phyloP scores from a whole-genome alignment of 495 filamentous ascomycete species.

The Daldinia loculata region DNA sequence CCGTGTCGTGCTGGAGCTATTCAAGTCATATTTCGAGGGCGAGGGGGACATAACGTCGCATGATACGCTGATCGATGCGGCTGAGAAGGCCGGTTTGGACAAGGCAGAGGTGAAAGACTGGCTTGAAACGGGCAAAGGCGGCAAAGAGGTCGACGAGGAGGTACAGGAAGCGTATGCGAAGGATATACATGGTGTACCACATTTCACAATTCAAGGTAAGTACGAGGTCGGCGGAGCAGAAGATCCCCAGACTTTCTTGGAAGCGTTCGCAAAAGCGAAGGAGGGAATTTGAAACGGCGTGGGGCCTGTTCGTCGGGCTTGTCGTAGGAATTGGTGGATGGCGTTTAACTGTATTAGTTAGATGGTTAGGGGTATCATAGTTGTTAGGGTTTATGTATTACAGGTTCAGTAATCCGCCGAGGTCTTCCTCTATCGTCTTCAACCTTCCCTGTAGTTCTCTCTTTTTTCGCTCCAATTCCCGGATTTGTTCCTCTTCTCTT shows the following conservation, averaged over 20 bases:
- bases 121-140: constrained; percentile 69
- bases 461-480: constrained; percentile 80
- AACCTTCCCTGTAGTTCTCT: constrained; percentile 78
- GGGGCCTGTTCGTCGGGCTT: neutral
- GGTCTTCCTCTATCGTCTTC: constrained; percentile 79
- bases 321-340: constrained; percentile 1
- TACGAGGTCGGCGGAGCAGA: constrained; percentile 71
- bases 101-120: constrained; percentile 66
- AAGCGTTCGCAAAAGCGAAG: constrained; percentile 61
- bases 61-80: constrained; percentile 67
- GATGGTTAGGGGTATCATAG: constrained; percentile 34
- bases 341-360: constrained; percentile 26
- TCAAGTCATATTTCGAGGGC: constrained; percentile 77
- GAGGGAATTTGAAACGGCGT: constrained; percentile 22
- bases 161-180: constrained; percentile 59
- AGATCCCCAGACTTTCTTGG: constrained; percentile 62
- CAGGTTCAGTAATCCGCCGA: constrained; percentile 68
- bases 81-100: constrained; percentile 68
- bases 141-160: constrained; percentile 73
- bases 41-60: constrained; percentile 77
- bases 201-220: constrained; percentile 71
- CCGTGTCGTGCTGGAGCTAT: constrained; percentile 73
- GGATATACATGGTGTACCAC: constrained; percentile 73
- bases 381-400: constrained; percentile 22
- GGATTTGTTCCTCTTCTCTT: constrained; percentile 80